Evolutionary conservation across 2,329 filamentous ascomycete species (phyloP).

Genomic region (Cercospora sp.): DNA sequence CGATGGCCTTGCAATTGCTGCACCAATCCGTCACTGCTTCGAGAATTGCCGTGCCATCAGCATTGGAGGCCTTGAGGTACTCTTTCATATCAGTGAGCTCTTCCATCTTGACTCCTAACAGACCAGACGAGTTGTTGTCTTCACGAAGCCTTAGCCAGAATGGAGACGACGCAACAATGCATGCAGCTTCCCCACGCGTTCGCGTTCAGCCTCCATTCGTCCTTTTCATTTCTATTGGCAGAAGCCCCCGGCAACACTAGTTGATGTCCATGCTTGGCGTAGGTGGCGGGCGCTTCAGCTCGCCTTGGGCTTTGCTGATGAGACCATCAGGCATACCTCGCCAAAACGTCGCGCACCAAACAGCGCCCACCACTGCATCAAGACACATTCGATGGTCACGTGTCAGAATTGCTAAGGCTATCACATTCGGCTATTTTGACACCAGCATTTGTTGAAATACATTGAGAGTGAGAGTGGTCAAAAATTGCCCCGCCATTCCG

Average conservation of each 20-base stretch:
- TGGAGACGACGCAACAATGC: not conserved
- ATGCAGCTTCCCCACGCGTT: constrained; percentile 4
- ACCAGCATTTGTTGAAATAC: not conserved
- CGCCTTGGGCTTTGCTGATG: not conserved
- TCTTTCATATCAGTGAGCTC: constrained; percentile 32
- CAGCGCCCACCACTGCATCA: not conserved
- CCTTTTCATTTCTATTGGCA: not conserved
- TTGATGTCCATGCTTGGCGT: constrained; percentile 10
- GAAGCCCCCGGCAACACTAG: not conserved
- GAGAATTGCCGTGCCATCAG: constrained; percentile 34
- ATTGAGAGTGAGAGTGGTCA: not conserved
- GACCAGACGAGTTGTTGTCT: not conserved
- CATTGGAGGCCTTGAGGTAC: constrained; percentile 37
- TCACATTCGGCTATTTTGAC: not conserved
- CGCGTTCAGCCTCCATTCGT: not conserved
- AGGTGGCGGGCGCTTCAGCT: constrained; percentile 2
- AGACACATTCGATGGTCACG: not conserved
- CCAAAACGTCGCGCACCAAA: not conserved
- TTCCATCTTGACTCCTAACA: constrained; percentile 28
- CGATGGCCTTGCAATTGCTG: constrained; percentile 38
- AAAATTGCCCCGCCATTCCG: not conserved
- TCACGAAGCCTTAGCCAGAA: not conserved
- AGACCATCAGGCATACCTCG: not conserved
- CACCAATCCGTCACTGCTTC: constrained; percentile 37
- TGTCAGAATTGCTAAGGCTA: not conserved